Percentiles rank a stretch among this genome's conserved stretches.
Conservation (phyloP, 345 rosid species). For the Gynandropsis gynandra region DNA sequence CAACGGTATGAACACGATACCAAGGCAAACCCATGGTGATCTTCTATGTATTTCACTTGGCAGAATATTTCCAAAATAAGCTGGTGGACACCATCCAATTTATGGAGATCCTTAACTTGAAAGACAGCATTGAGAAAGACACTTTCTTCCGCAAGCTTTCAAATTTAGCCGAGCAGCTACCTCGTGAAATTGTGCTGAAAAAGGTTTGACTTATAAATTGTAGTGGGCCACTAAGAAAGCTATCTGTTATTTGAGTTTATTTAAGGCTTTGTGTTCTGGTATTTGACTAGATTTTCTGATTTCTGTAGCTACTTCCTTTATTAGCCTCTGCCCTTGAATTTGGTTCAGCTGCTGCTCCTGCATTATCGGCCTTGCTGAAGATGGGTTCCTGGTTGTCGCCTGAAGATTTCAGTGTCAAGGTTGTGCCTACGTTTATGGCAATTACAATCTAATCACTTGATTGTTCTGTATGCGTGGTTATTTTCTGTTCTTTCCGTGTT, state of each 20-base stretch:
- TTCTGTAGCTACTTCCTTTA: conserved; percentile 85
- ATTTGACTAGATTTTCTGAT: conserved; percentile 29
- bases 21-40: no score
- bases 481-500: conserved; percentile 14
- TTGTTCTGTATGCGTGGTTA: conserved; percentile 8
- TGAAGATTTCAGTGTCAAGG: conserved; percentile 90
- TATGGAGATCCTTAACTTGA: conserved; percentile 92
- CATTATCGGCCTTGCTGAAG: conserved; percentile 81
- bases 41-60: conserved; percentile 26
- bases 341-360: conserved; percentile 97
- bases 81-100: conserved; percentile 99
- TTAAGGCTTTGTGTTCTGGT: conserved; percentile 16
- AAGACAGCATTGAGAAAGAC: conserved; percentile 94
- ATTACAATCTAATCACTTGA: not conserved
- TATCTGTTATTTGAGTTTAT: conserved; percentile 7
- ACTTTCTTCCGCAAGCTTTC: conserved; percentile 97
- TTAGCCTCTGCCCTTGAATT: conserved; percentile 96
- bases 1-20: no score
- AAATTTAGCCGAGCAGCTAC: conserved; percentile 94
- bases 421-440: conserved; percentile 22
- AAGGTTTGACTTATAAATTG: conserved; percentile 46
- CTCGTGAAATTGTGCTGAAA: conserved; percentile 90
- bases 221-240: conserved; percentile 20
- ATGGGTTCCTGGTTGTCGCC: conserved; percentile 93
- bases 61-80: conserved; percentile 98